Conservation (phyloP, 1,284 basidiomycete genomes). For the Apiotrichum akiyoshidainum region DNA sequence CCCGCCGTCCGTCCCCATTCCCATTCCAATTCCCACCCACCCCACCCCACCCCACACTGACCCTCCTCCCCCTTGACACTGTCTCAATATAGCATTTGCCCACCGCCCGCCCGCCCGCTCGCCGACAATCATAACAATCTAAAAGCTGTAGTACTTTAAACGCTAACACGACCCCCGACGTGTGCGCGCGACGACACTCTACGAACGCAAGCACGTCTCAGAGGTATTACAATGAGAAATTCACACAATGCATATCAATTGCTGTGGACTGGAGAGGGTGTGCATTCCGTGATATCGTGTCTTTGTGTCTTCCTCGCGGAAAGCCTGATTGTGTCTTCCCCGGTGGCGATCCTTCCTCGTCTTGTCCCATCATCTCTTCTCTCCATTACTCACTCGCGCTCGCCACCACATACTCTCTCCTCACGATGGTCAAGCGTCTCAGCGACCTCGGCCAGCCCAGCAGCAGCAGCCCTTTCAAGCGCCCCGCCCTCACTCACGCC, state of each 20-base stretch:
- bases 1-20: neutral
- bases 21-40: neutral
- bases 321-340: neutral
- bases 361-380: neutral
- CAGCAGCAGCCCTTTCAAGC: neutral
- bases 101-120: neutral
- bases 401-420: neutral
- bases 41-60: neutral
- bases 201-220: too few species aligned
- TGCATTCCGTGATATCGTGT: too few species aligned
- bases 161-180: neutral
- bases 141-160: conserved; percentile 7
- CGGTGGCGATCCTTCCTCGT: neutral
- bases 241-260: neutral
- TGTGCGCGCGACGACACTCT: too few species aligned
- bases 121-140: conserved; percentile 2
- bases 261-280: neutral
- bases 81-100: conserved; percentile 9
- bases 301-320: neutral
- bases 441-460: neutral
- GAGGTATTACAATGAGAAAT: too few species aligned
- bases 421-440: neutral
- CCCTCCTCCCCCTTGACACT: neutral
- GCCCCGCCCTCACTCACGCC: neutral
- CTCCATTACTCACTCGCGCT: neutral